These are phyloP conservation scores for Datisca glomerata DNA, from an alignment of 306 rosid genomes.

Conservation along the genomic window DNA sequence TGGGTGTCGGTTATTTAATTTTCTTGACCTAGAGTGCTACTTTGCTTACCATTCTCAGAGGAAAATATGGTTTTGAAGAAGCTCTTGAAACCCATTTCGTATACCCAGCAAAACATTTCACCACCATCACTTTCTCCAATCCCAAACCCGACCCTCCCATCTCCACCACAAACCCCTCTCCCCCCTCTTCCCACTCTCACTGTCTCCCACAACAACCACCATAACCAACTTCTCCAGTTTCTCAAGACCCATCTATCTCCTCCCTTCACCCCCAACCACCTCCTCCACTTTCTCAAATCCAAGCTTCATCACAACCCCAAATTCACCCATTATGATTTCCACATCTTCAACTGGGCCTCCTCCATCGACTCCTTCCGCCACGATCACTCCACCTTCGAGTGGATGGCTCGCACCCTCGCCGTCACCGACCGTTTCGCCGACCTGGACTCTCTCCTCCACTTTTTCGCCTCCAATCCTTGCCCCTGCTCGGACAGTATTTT, in stretches of 20 bases:
- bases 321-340: conserved; percentile 65
- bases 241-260: conserved; percentile 42
- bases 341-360: conserved; percentile 77
- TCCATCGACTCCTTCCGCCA: conserved; percentile 73
- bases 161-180: conserved; percentile 17
- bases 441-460: conserved; percentile 41
- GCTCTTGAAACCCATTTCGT: conserved; percentile 27
- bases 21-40: too few relatives aligned
- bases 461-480: conserved; percentile 51
- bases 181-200: conserved; percentile 30
- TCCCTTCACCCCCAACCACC: conserved; percentile 43
- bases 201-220: conserved; percentile 31
- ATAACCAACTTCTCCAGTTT: conserved; percentile 42
- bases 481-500: conserved; percentile 70
- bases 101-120: conserved; percentile 11
- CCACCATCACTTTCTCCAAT: conserved; percentile 20
- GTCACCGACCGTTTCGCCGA: conserved; percentile 38
- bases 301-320: conserved; percentile 74
- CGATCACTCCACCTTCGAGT: conserved; percentile 53
- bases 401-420: conserved; percentile 72
- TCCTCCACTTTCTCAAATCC: conserved; percentile 62
- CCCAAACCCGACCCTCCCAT: conserved; percentile 49
- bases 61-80: conserved; percentile 25
- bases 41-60: neutral
- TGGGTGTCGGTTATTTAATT: neutral